Base-by-base conservation (phyloP, 1,284 basidiomycete species). In the Kwoniella shivajii region DNA sequence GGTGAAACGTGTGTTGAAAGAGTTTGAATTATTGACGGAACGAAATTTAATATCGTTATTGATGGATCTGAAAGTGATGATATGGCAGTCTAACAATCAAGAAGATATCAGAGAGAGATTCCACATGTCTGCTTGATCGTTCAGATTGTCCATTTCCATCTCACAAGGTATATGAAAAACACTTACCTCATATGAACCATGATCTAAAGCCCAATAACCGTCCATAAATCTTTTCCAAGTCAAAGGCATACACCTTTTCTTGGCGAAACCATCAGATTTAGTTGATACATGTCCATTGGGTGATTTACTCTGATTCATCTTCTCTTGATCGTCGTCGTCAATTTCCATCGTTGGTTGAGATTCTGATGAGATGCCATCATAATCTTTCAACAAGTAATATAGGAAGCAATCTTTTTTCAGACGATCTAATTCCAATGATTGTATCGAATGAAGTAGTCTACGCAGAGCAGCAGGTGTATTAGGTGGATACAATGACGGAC, bases 121-220 rank as follows among this genome's bases (percentile, higher is more conserved):
- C 10, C 5, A n/a, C n/a, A n/a, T n/a, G n/a, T n/a, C n/a, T n/a
- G n/a, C n/a, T n/a, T n/a, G n/a, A n/a, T n/a, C n/a, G n/a, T n/a
- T n/a, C n/a, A n/a, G n/a, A n/a, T n/a, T n/a, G n/a, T n/a, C n/a
- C n/a, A n/a, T 2, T 16, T 16, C 16, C 30, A 24, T 18, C 24
- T 13, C 22, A 43, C 38, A 6, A 33, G 24, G 38, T 10, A 27
- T 11, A 22, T 10, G 26, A 18, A 50, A 22, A 5, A 18, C 43
- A 50, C 66, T 65, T 22, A 66, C 65, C 42, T 69, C 66, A 64
- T 67, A 76, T 11, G 57, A 22, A 3, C 62, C 68, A 50, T 74
- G 63, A 58, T 76, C 75, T 27, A 76, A 59, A 5, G 53, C 53
- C 72, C 73, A 75, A 59, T 76, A 76, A 1, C 73, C 73, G 56